Conservation (phyloP, 305 asterid species). For the Fraxinus ornus region DNA sequence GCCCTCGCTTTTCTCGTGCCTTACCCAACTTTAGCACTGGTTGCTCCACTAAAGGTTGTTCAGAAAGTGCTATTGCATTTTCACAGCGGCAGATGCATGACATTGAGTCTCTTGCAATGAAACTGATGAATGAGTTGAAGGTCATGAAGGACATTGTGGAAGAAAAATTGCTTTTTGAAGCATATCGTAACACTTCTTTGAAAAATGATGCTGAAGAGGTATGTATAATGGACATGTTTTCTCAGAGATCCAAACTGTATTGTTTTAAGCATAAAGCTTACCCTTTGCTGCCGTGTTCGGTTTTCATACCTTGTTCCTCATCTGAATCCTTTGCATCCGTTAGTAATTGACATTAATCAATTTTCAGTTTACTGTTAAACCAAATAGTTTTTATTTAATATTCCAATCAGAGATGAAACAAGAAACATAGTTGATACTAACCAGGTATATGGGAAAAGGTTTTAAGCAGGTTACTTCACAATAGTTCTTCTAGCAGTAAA, state of each 20-base stretch:
- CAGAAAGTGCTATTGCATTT: conserved; percentile 79
- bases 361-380: not conserved
- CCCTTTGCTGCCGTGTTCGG: not conserved
- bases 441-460: not conserved
- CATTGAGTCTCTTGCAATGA: conserved; percentile 68
- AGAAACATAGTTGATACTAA: not conserved
- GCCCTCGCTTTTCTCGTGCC: conserved; percentile 59
- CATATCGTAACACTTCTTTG: conserved; percentile 59
- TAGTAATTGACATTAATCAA: not conserved
- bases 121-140: conserved; percentile 74
- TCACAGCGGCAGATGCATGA: conserved; percentile 87
- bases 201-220: conserved; percentile 86
- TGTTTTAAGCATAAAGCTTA: not conserved
- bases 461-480: not conserved
- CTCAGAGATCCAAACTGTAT: not conserved
- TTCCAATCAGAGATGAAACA: not conserved
- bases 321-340: not conserved
- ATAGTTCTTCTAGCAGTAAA: not conserved
- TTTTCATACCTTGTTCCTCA: not conserved
- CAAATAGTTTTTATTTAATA: not conserved
- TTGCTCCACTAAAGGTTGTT: conserved; percentile 65
- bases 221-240: conserved; percentile 20
- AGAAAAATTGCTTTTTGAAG: conserved; percentile 71
- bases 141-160: conserved; percentile 79
- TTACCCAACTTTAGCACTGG: conserved; percentile 63